These are phyloP conservation scores for Mycena maculata DNA, from an alignment of 768 basidiomycete genomes.

Conservation along the genomic window DNA sequence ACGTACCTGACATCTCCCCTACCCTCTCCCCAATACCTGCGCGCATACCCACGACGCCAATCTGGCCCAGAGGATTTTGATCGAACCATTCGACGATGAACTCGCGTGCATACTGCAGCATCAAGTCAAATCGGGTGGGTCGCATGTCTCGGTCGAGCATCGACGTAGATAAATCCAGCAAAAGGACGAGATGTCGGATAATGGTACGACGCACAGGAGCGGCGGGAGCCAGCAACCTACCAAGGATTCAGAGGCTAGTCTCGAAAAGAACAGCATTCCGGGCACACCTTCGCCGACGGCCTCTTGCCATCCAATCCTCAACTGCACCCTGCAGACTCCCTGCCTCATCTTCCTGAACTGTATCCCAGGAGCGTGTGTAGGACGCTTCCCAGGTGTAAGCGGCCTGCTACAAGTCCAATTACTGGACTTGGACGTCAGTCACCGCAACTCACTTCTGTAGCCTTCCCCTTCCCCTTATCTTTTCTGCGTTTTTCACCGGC, in stretches of 20 bases:
- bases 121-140: conserved; percentile 92
- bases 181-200: conserved; percentile 92
- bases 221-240: conserved; percentile 82
- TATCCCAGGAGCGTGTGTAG: conserved; percentile 96
- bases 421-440: conserved; percentile 8
- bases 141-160: conserved; percentile 98
- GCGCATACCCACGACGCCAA: conserved; percentile 93
- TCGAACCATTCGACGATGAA: conserved; percentile 99
- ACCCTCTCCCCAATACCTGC: conserved; percentile 91
- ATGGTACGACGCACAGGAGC: conserved; percentile 93
- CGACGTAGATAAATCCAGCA: conserved; percentile 91
- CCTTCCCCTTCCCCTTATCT: conserved; percentile 68
- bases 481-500: conserved; percentile 61
- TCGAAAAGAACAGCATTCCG: conserved; percentile 11
- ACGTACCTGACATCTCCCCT: conserved; percentile 90
- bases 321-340: conserved; percentile 93
- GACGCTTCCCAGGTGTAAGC: conserved; percentile 95
- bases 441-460: conserved; percentile 57
- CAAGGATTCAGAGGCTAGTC: conserved; percentile 3
- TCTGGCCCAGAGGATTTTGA: conserved; percentile 97
- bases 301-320: conserved; percentile 87
- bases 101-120: conserved; percentile 89
- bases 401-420: conserved; percentile 63
- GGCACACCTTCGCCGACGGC: conserved; percentile 81
- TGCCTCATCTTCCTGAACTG: conserved; percentile 94